Evolutionary conservation across 371 early-diverging fungal species (phyloP), one percentile per base, ranked within the genome.

Genomic region (Capillidium heterosporum): DNA sequence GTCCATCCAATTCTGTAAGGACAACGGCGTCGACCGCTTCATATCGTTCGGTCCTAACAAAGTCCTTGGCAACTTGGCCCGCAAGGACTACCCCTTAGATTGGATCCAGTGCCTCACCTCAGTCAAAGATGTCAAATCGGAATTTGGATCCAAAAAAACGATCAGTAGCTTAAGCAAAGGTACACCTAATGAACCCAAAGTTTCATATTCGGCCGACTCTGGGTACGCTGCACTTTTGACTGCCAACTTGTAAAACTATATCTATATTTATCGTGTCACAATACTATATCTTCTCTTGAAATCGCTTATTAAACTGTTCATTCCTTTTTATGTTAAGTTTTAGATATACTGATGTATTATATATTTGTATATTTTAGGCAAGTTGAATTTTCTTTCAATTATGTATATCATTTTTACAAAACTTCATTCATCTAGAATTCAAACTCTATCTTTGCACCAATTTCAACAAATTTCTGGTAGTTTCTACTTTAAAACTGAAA

Each of bases 31-130:
- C 24, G 68, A 81, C 43, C 82, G 87, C 57, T 95, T 84, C 72
- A 70, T 91, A 46, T 80, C 82, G 11, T 69, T 91, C 59, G 96
- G 92, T 0, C 93, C 96, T 1, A 84, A 84, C 26, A 78, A 80
- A 50, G 94, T 91, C 15, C 66, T 93, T 43, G 87, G 88, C 40
- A 93, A 91, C 67, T 61, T 95, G 40, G 65, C 89, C 19, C 80
- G 80, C 60, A 90, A 89, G 63, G 94, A 94, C 61, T 88, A 78
- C 61, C 87, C 91, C 0, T 60, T 77, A 53, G 90, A 89, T 69
- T 75, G 69, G 54, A 78, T 88, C 17, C 63, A 65, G 24, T 42
- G 50, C 32, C n/a, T 49, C 13, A 26, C 50, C 15, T 26, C 23
- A 26, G 15, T 27, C 2, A 31, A 28, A 31, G 50, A 49, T 31